Evolutionary conservation across 768 basidiomycete genomes (phyloP).

Genomic region (Sporobolomyces phaffii): DNA sequence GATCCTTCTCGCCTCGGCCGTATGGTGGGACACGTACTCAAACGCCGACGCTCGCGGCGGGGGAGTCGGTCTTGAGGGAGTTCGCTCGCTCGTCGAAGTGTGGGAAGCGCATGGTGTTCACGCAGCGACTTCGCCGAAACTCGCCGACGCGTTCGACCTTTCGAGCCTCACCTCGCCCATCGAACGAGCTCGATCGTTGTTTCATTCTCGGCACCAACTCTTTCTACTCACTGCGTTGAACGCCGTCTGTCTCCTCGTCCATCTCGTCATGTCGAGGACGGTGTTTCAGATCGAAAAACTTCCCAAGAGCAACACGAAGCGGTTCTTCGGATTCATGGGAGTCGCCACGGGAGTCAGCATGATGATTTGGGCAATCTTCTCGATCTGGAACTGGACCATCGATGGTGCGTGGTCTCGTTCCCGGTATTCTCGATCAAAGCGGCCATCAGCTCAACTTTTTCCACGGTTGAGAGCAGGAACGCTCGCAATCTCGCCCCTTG

Average conservation of each 20-base stretch:
- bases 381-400: conserved; percentile 41
- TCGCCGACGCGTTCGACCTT: background rate
- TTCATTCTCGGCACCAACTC: conserved; percentile 37
- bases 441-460: background rate
- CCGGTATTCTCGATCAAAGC: background rate
- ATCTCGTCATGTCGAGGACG: conserved; percentile 38
- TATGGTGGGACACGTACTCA: conserved; percentile 38
- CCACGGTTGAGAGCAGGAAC: background rate
- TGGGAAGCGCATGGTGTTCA: conserved; percentile 37
- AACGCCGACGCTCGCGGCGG: background rate
- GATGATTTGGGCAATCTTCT: conserved; percentile 25
- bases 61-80: conserved; percentile 23
- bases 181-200: conserved; percentile 30
- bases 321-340: conserved; percentile 41
- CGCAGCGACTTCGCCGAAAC: background rate
- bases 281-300: conserved; percentile 38
- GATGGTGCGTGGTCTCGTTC: conserved; percentile 42
- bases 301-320: conserved; percentile 40
- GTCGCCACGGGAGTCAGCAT: conserved; percentile 29
- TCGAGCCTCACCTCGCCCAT: conserved; percentile 1
- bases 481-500: conserved; percentile 38
- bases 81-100: conserved; percentile 33
- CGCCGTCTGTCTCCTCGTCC: conserved; percentile 36
- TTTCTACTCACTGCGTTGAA: conserved; percentile 39
- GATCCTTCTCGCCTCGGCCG: conserved; percentile 36